Base-by-base conservation (phyloP, 2,329 filamentous ascomycete genomes). In the Ophiostoma piceae region DNA sequence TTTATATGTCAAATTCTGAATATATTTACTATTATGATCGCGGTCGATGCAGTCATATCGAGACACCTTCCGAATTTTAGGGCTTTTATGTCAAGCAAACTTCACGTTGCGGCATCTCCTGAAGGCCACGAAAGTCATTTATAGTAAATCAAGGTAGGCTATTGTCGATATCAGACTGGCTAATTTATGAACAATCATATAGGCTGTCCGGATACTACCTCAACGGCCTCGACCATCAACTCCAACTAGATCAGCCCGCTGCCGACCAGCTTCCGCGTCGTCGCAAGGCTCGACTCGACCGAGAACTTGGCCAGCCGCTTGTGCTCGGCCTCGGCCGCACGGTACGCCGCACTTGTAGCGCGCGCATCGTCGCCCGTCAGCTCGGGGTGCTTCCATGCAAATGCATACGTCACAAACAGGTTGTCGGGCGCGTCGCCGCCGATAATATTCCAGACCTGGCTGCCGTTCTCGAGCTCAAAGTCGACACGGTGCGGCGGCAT, bases 361-460 rank as follows among this genome's bases (percentile, higher is more conserved):
- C 73, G 54, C 74, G 75, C 66, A 68, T 66, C 22, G 12, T 43
- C 66, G 66, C 41, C 70, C 65, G 68, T 72, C 2, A 76, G 71
- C 0, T 70, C 74, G 8, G 72, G 67, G 68, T 76, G 70, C 67
- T 73, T 73, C 76, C 77, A 77, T 35, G 76, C 74, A 72, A 79
- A 79, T 1, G 75, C 71, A 71, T 77, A 79, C 14, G 78, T 79
- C 73, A 79, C 71, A 65, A 73, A 76, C 41, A 79, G 66, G 35
- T 78, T 75, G 1, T 71, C 67, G 6, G 73, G 68, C 32, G 73
- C 71, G 67, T 73, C 75, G 65, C 67, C 35, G 64, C 74, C 73
- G 62, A 79, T 72, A 62, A 78, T 75, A 69, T 79, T 80, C 57
- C 74, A 71, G 22, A 79, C 74, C 64, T 71, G 74, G 65, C 75